A percentile compares a stretch with the other conserved stretches of the same genome.
These are phyloP conservation scores for Tylopilus sp. DNA, from an alignment of 768 basidiomycete species.

Conservation along the genomic window DNA sequence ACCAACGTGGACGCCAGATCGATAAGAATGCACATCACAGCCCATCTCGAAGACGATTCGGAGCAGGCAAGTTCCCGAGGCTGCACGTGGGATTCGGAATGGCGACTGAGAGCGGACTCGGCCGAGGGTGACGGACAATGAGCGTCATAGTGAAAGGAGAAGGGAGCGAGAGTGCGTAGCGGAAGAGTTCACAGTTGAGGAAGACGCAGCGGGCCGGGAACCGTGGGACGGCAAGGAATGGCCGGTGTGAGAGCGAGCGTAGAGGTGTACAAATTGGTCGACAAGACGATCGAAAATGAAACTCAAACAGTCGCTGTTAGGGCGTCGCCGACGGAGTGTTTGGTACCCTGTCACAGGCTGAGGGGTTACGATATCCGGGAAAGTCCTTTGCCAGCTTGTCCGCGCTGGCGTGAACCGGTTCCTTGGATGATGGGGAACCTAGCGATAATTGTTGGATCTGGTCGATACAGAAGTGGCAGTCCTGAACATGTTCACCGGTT, in stretches of 20 bases:
- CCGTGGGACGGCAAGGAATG: slow-evolving; percentile 16
- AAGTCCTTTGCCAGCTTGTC: slow-evolving; percentile 6
- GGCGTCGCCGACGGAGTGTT: slow-evolving; percentile 19
- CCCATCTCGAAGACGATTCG: not conserved
- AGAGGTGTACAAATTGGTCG: slow-evolving; percentile 9
- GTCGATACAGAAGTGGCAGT: slow-evolving; percentile 6
- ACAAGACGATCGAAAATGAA: slow-evolving; percentile 31
- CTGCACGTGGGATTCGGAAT: not conserved
- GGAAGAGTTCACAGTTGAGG: not conserved
- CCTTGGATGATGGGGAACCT: slow-evolving; percentile 9
- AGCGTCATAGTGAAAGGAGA: not conserved
- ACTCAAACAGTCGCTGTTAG: slow-evolving; percentile 30
- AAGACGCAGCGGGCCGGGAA: not conserved
- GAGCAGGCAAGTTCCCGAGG: not conserved
- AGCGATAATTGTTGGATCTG: slow-evolving; percentile 11
- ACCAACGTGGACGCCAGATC: slow-evolving; percentile 1
- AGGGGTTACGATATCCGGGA: slow-evolving; percentile 7
- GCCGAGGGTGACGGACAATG: not conserved
- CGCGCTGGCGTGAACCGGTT: slow-evolving; percentile 14
- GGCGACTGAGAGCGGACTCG: not conserved
- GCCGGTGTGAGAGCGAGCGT: slow-evolving; percentile 28
- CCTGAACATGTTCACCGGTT: slow-evolving; percentile 11
- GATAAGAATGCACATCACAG: slow-evolving; percentile 7
- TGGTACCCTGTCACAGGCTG: slow-evolving; percentile 8
- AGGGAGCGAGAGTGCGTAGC: not conserved